Evolutionary conservation across 2,329 filamentous ascomycete genomes (phyloP), one percentile per base, ranked within the genome.

Genomic region (Tympanopsis confertula): DNA sequence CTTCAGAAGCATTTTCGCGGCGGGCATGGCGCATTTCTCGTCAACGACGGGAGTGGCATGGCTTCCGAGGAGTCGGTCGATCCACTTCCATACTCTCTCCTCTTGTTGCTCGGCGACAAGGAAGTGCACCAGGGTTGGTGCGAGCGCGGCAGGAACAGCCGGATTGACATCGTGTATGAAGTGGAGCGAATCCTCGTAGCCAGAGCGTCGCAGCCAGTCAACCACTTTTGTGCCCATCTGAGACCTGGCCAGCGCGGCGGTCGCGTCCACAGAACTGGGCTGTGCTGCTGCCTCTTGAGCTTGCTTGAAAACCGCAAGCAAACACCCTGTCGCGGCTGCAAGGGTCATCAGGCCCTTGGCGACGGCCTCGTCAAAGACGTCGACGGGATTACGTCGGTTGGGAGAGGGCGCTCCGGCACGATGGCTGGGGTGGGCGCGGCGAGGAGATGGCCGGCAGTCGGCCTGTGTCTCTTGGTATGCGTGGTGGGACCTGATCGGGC

Each of bases 291-390:
- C 47, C 37, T 54, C 48, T 2, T 50, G 38, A 19, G 69, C 55
- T 15, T 65, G 58, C 28, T 61, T 57, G 20, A 55, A 53, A 45
- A 74, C 65, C 13, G 65, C 61, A 20, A 62, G 53, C 38, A 78
- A 57, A 41, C 71, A 74, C 12, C 73, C 73, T 1, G 64, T 64
- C 0, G 73, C 73, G 1, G 68, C 63, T 28, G 59, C 57, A 1
- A 64, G 49, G 3, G 62, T 75, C 72, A 78, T 74, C 45, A 77
- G 59, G 26, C 71, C 71, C 47, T 61, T 63, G 12, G 68, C 61
- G 2, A 71, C 70, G 14, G 71, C 73, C 40, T 64, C 60, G 43
- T 74, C 65, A 41, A 78, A 78, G 3, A 76, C 62, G 28, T 68
- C 61, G 57, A 72, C 68, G 3, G 68, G 69, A 32, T 69, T 63